These are phyloP conservation scores for Cymbopogon flexuosus DNA, from an alignment of 202 grass and related monocot genomes.

Conservation along the genomic window DNA sequence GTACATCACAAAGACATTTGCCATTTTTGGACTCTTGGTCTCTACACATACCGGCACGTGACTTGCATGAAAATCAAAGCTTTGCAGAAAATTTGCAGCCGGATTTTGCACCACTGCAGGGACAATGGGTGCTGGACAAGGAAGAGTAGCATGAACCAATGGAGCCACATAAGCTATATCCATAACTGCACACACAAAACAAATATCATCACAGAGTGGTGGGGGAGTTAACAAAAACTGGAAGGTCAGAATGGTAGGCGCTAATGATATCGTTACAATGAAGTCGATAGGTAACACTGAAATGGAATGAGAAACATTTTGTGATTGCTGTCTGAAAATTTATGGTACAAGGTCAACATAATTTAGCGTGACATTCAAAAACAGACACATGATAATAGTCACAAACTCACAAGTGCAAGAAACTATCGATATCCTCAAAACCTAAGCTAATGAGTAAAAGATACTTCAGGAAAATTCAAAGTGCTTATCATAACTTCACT, in stretches of 20 bases:
- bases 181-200: constrained; percentile 40
- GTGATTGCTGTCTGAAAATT: background rate
- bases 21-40: background rate
- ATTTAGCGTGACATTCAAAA: constrained; percentile 1
- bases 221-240: background rate
- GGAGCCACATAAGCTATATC: constrained; percentile 43
- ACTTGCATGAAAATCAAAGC: constrained; percentile 45
- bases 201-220: background rate
- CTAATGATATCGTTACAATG: constrained; percentile 6
- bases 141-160: constrained; percentile 12
- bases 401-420: background rate
- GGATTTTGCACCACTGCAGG: constrained; percentile 45
- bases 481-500: background rate
- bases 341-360: background rate
- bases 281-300: background rate
- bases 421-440: background rate
- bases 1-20: background rate
- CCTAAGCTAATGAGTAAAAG: background rate
- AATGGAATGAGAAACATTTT: constrained; percentile 6
- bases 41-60: constrained; percentile 43
- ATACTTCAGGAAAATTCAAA: background rate
- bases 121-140: constrained; percentile 33
- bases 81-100: constrained; percentile 48
- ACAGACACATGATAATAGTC: background rate
- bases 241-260: background rate